Conservation (phyloP, 768 basidiomycete species). For the Leccinum incarnatum region DNA sequence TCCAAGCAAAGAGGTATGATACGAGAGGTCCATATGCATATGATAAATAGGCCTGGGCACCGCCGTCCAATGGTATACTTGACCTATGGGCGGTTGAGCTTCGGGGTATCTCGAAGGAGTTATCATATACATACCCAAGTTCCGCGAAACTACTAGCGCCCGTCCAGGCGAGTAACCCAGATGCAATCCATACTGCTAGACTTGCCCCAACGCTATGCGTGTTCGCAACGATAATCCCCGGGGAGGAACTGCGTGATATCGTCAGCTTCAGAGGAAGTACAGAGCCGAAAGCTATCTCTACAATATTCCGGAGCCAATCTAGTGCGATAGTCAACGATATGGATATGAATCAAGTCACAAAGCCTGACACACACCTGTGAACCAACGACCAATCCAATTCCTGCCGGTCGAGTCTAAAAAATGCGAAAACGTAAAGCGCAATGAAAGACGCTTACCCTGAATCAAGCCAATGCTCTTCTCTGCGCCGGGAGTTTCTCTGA, state of each 20-base stretch:
- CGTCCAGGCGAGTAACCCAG: constrained; percentile 77
- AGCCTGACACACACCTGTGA: constrained; percentile 51
- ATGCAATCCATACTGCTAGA: constrained; percentile 73
- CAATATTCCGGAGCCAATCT: constrained; percentile 96
- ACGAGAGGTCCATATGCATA: constrained; percentile 86
- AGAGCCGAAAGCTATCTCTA: constrained; percentile 39
- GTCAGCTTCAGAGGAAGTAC: constrained; percentile 1
- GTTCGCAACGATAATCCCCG: constrained; percentile 88
- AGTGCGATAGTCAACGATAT: constrained; percentile 3
- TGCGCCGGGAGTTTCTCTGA: constrained; percentile 48
- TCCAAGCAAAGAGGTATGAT: constrained; percentile 95
- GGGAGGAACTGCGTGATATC: constrained; percentile 64
- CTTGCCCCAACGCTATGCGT: constrained; percentile 89
- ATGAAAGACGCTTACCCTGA: constrained; percentile 54
- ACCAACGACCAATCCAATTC: constrained; percentile 81
- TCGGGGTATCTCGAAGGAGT: not conserved
- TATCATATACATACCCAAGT: constrained; percentile 59
- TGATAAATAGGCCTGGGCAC: constrained; percentile 76
- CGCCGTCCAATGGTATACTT: constrained; percentile 43
- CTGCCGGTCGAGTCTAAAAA: constrained; percentile 36
- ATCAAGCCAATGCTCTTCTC: constrained; percentile 77
- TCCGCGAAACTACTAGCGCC: constrained; percentile 94
- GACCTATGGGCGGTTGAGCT: constrained; percentile 18
- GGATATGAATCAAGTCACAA: not conserved
- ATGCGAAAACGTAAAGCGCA: not conserved